A percentile compares a stretch with the other conserved stretches of the same genome.
phyloP scores from a whole-genome alignment of 768 basidiomycete species.

The Amylocystis lapponica region DNA sequence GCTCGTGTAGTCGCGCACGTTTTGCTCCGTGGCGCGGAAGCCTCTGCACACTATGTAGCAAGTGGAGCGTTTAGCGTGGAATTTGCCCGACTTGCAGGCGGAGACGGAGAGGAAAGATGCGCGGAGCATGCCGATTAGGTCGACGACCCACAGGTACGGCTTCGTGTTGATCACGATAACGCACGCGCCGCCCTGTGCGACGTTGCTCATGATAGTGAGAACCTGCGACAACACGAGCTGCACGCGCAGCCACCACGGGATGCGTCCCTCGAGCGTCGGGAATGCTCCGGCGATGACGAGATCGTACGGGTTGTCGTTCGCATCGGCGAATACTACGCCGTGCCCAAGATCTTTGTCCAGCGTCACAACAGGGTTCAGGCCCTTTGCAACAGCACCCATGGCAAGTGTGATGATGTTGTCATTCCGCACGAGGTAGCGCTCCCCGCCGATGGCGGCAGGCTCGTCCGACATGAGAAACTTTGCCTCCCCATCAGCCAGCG shows the following conservation, averaged over 20 bases:
- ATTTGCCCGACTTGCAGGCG: conserved; percentile 1
- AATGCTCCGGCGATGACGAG: conserved; percentile 14
- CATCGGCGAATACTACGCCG: background rate
- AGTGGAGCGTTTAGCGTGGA: conserved; percentile 3
- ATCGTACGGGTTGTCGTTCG: conserved; percentile 1
- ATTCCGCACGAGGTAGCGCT: conserved; percentile 1
- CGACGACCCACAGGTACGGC: conserved; percentile 8
- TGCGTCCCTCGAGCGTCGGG: background rate
- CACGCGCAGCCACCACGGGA: background rate
- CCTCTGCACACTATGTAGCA: conserved; percentile 11
- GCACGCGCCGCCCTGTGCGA: conserved; percentile 3
- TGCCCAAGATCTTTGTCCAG: background rate
- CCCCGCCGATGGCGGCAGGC: conserved; percentile 1
- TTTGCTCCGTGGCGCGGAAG: conserved; percentile 3
- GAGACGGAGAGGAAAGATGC: conserved; percentile 1
- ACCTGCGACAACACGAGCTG: conserved; percentile 6
- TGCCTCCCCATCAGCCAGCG: background rate
- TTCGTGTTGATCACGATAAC: conserved; percentile 7
- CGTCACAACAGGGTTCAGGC: background rate
- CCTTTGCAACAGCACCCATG: background rate
- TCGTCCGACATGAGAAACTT: too few species aligned
- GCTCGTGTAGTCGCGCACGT: background rate
- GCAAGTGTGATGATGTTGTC: conserved; percentile 5
- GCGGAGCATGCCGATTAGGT: conserved; percentile 7
- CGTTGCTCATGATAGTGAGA: conserved; percentile 6